Evolutionary conservation across 495 filamentous ascomycete species (phyloP), one percentile per base, ranked within the genome.

Genomic region (Hypomontagnella submonticulosa): DNA sequence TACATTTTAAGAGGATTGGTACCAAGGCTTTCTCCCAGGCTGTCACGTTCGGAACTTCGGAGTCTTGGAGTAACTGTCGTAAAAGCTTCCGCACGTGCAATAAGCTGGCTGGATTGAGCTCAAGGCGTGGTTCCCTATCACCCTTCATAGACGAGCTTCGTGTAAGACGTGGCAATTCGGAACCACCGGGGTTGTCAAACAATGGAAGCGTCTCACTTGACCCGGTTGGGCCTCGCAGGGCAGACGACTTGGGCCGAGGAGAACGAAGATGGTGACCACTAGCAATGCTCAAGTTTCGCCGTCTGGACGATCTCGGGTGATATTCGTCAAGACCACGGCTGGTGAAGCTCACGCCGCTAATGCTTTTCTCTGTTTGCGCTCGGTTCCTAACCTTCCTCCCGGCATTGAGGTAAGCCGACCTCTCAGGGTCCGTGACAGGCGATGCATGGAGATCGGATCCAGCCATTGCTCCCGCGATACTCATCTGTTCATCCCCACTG

Each of bases 21-120:
- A 97, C 84, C 15, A 99, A 81, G 0, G 96, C 92, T 53, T 87
- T 92, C 66, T 98, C 94, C 96, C 96, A 99, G 42, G 87, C 87
- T 1, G 83, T 76, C 1, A 85, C 79, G 67, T 91, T 87, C 37
- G 89, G 85, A 12, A 97, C 84, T n/a, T 83, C 78, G 0, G 85
- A 81, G 78, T 97, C 94, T 52, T 87, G 77, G 10, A 99, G 76
- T 13, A 98, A 79, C 73, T 99, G 96, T 9, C 84, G 86, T 15
- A 98, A 81, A 13, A 99, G 85, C 66, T 86, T 90, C 40, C 87
- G 88, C 15, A 97, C 92, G 76, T 99, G 96, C 64, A 92, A 84
- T 54, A 97, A 73, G 66, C 95, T 97, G 12, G 91, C 90, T 54
- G 86, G 85, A 53, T 96, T 97, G 50, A 99, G 79, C 66, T 97